phyloP scores from a whole-genome alignment of 768 basidiomycete species.

The Rickenella mellea region DNA sequence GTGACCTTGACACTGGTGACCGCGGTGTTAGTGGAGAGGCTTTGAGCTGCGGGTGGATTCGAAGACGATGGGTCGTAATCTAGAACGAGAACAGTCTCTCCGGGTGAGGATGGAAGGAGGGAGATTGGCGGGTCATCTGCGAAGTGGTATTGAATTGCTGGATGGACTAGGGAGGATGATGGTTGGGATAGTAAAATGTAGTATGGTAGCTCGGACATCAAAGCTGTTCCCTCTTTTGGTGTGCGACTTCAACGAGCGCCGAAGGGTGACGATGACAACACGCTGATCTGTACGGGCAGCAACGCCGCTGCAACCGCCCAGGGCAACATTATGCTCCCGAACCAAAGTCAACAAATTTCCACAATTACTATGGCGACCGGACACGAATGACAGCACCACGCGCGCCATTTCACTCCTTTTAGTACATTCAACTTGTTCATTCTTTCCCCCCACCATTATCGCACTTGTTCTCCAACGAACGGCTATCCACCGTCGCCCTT shows the following conservation, averaged over 20 bases:
- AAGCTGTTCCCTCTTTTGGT: neutral
- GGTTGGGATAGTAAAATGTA: conserved; percentile 61
- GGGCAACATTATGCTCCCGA: neutral
- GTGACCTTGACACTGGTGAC: conserved; percentile 54
- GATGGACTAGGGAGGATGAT: conserved; percentile 46
- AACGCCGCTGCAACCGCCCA: too few species aligned
- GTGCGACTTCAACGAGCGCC: neutral
- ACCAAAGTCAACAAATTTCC: neutral
- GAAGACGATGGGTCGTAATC: conserved; percentile 48
- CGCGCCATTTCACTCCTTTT: too few species aligned
- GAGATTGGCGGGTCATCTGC: conserved; percentile 66
- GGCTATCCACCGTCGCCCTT: conserved; percentile 1
- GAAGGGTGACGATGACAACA: too few species aligned
- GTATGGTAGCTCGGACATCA: conserved; percentile 35
- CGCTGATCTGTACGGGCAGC: too few species aligned
- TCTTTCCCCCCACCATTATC: conserved; percentile 7
- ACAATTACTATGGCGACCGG: neutral
- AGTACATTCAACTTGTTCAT: too few species aligned
- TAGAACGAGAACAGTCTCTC: conserved; percentile 68
- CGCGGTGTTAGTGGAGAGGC: conserved; percentile 35
- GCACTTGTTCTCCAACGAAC: neutral
- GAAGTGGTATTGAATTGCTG: conserved; percentile 73
- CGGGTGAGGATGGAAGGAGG: conserved; percentile 46
- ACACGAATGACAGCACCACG: neutral
- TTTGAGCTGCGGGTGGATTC: conserved; percentile 37